Conservation (phyloP, 495 filamentous ascomycete species). For the Podospora pseudoanserina region DNA sequence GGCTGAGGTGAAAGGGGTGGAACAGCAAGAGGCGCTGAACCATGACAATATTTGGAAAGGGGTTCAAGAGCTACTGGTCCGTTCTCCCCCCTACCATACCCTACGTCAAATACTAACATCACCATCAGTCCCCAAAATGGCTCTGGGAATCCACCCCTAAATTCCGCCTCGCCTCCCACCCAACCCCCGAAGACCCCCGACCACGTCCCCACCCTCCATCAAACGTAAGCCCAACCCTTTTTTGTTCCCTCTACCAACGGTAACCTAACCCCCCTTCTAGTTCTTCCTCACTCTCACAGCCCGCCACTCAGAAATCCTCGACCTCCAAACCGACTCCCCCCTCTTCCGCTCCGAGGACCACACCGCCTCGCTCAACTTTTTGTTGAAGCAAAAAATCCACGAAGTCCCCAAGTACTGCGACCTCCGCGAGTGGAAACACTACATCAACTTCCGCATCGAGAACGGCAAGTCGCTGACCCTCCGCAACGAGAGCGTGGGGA, state of each 20-base stretch:
- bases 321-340: not conserved
- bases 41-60: slow-evolving; percentile 44
- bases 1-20: slow-evolving; percentile 42
- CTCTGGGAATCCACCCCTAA: slow-evolving; percentile 80
- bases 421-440: not conserved
- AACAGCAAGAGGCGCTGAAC: slow-evolving; percentile 26
- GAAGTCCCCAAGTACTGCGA: not conserved
- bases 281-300: slow-evolving; percentile 33
- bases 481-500: not conserved
- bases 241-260: not conserved
- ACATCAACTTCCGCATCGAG: not conserved
- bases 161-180: slow-evolving; percentile 64
- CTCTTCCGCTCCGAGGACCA: not conserved
- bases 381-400: not conserved
- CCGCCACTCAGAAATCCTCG: slow-evolving; percentile 40
- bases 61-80: slow-evolving; percentile 57
- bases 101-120: not conserved
- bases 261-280: slow-evolving; percentile 6
- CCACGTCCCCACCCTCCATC: slow-evolving; percentile 45
- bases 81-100: not conserved
- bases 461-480: not conserved
- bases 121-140: slow-evolving; percentile 63
- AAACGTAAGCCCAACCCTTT: slow-evolving; percentile 14
- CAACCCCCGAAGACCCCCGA: slow-evolving; percentile 53
- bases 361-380: not conserved